Base-by-base conservation (phyloP, 106 monocot species). In the Platanthera guangdongensis region DNA sequence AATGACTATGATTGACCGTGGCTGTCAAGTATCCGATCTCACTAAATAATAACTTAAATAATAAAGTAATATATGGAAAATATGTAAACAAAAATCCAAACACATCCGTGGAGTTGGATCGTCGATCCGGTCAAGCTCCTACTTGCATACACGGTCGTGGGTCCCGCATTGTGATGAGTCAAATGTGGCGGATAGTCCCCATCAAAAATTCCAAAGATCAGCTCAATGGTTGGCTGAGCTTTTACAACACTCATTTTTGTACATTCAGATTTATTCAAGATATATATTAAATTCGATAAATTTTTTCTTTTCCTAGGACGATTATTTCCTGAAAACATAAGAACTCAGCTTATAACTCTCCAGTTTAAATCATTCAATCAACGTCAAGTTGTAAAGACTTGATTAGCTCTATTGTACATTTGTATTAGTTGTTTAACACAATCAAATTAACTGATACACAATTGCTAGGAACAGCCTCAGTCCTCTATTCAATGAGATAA, bases 261-360 rank as follows among this genome's bases (percentile, higher is more conserved):
- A 55, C 55, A 55, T 55, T 55, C 13, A 55, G 55, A 55, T 55
- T 55, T 55, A 55, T 55, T 55, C 55, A 55, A 55, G 55, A 55
- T 55, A 55, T 15, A 55, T 15, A 55, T 6, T 15, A 55, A 55
- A 14, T 55, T 55, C 14, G 14, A 2, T 5, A 55, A 55, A 15
- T 55, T 55, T n/a, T 4, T 4, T 55, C 14, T 55, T 55, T 55
- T 55, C 55, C 10, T 55, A 55, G 55, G 14, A 13, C 4, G 55
- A 13, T 55, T 13, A n/a, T 55, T 55, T 55, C 55, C 55, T 55
- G 13, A 55, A 55, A n/a, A 5, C 55, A 55, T 55, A 55, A 14
- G 16, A 55, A 55, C 1, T 55, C 14, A n/a, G 14, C 14, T 4
- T 16, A 55, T 15, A 55, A 16, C 15, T 55, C 12, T 14, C 13